Conservation (phyloP, 1,284 basidiomycete genomes). For the Lentinus polychrous region DNA sequence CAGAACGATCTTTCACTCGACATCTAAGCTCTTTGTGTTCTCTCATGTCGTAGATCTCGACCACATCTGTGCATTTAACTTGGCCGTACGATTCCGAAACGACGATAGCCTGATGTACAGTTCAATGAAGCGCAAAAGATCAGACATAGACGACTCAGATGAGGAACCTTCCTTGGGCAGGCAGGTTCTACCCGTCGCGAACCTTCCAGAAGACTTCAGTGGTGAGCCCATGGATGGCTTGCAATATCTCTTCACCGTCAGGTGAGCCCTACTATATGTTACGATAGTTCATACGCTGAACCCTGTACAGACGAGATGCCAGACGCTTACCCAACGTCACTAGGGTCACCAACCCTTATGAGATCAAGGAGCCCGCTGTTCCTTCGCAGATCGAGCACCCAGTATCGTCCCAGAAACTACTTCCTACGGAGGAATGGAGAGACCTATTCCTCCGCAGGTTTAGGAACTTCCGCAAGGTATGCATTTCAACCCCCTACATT, state of each 20-base stretch:
- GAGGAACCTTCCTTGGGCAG: slow-evolving; percentile 24
- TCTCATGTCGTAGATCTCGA: too few species aligned
- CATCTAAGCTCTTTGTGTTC: too few species aligned
- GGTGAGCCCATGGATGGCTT: slow-evolving; percentile 64
- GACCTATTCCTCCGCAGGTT: slow-evolving; percentile 48
- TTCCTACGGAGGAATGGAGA: slow-evolving; percentile 66
- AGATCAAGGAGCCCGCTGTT: slow-evolving; percentile 24
- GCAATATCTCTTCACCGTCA: slow-evolving; percentile 76
- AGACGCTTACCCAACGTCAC: slow-evolving; percentile 52
- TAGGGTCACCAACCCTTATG: slow-evolving; percentile 62
- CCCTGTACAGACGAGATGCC: slow-evolving; percentile 51
- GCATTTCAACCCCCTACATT: slow-evolving; percentile 7
- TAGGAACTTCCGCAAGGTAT: slow-evolving; percentile 57
- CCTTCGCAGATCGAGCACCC: neutral
- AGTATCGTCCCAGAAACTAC: slow-evolving; percentile 4
- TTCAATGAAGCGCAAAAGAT: slow-evolving; percentile 15
- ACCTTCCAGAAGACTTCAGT: slow-evolving; percentile 58
- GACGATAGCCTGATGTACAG: too few species aligned
- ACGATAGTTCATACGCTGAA: slow-evolving; percentile 4
- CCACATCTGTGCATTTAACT: too few species aligned
- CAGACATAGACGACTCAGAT: slow-evolving; percentile 21
- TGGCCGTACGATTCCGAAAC: too few species aligned
- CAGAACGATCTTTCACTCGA: too few species aligned
- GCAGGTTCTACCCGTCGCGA: slow-evolving; percentile 70
- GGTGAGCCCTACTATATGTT: slow-evolving; percentile 34